Percentiles rank a stretch among this genome's conserved stretches.
Conservation (phyloP, 2,329 filamentous ascomycete genomes). For the Fusarium sp. region DNA sequence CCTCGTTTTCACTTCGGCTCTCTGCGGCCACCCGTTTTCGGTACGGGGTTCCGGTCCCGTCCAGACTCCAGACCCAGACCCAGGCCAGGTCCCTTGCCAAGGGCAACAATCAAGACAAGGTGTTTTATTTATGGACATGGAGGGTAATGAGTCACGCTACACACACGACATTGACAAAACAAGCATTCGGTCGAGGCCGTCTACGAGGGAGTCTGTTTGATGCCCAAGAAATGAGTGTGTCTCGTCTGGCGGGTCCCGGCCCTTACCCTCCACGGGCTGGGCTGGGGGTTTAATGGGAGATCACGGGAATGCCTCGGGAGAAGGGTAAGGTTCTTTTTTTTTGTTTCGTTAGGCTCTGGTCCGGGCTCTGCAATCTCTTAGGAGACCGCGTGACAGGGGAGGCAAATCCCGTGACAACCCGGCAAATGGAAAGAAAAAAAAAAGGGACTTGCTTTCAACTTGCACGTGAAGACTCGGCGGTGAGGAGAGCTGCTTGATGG, state of each 20-base stretch:
- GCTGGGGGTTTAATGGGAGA: slow-evolving; percentile 1
- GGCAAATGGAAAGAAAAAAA: background rate
- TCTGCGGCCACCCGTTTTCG: slow-evolving; percentile 34
- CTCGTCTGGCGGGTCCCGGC: background rate
- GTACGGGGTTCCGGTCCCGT: slow-evolving; percentile 31
- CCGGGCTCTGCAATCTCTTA: slow-evolving; percentile 14
- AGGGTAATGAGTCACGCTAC: slow-evolving; percentile 34
- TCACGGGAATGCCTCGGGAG: slow-evolving; percentile 32
- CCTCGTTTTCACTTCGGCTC: slow-evolving; percentile 30
- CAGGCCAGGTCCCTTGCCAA: slow-evolving; percentile 28
- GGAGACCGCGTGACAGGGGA: slow-evolving; percentile 19
- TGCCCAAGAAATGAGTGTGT: slow-evolving; percentile 7
- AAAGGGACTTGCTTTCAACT: background rate
- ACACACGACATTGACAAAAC: background rate
- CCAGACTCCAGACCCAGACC: background rate
- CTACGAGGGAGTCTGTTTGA: slow-evolving; percentile 2
- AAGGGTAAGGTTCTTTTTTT: slow-evolving; percentile 8
- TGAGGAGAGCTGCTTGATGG: slow-evolving; percentile 9
- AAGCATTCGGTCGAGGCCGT: slow-evolving; percentile 2
- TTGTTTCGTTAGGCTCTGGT: slow-evolving; percentile 7
- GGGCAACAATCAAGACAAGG: background rate
- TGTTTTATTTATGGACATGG: slow-evolving; percentile 20
- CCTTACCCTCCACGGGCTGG: background rate
- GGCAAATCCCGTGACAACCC: slow-evolving; percentile 21
- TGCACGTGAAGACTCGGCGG: slow-evolving; percentile 26